Evolutionary conservation across 2,329 filamentous ascomycete genomes (phyloP), one percentile per base, ranked within the genome.

Genomic region (Huntiella moniliformis): DNA sequence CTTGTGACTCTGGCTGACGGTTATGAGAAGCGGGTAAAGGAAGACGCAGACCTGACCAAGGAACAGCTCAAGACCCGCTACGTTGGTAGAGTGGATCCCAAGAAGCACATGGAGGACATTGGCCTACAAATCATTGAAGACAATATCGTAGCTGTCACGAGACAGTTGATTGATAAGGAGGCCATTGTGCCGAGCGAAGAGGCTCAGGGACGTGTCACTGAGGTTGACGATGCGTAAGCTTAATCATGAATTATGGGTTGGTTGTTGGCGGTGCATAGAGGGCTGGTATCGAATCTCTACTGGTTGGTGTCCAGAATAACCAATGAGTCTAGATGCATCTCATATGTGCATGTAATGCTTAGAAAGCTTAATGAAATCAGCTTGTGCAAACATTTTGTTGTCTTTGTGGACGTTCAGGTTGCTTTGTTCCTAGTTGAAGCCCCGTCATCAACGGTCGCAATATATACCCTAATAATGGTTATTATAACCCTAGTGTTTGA

Each of bases 121-220:
- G 91, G 91, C 46, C 87, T 95, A 64, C 79, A 92, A 61, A 73
- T 96, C 53, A 96, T 98, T 57, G 92, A 98, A 66, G 91, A 98
- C 73, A 98, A 98, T 65, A 98, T 98, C 53, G 91, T 98, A 10
- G 84, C 86, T 3, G 87, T 98, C n/a, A 92, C 86, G 53, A 74
- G 88, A 61, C 91, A 96, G 63, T 95, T 98, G 88, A 96, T 98
- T 57, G 91, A 96, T 67, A 96, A 96, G 67, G 91, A 98, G 63
- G 91, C 91, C 3, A 91, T 86, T 4, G 83, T 93, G 63, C 84
- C 88, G 15, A 79, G 74, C 60, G 74, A 71, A 57, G 79, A 79
- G 63, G 61, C 62, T 47, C 61, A 67, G 33, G 61, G 71, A 71
- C 48, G 71, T 78, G 42, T 59, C 67, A 48, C 84, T 85, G 79